A percentile compares a stretch with the other conserved stretches of the same genome.
Conservation (phyloP, 495 filamentous ascomycete species). For the Talaromyces thailandensis region DNA sequence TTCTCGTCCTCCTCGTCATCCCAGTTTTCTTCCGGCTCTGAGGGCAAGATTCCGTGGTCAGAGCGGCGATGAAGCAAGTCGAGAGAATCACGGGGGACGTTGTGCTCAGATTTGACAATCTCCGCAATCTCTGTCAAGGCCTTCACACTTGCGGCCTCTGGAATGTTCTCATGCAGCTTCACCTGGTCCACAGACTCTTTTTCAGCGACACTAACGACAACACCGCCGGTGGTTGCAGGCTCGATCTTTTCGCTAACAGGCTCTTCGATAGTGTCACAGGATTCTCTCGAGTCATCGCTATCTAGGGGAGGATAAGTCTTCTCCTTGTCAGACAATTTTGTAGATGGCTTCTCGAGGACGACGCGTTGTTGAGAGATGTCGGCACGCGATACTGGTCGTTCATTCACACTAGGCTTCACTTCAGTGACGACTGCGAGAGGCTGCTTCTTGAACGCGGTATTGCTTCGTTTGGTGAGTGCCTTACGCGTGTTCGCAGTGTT, state of each 20-base stretch:
- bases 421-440: slow-evolving; percentile 22
- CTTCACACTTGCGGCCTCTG: not conserved
- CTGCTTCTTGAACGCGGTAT: slow-evolving; percentile 56
- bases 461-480: slow-evolving; percentile 48
- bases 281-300: not conserved
- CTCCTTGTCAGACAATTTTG: not conserved
- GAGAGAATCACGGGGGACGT: slow-evolving; percentile 2
- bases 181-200: not conserved
- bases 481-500: slow-evolving; percentile 33
- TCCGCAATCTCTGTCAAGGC: not conserved
- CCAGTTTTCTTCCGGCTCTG: slow-evolving; percentile 66
- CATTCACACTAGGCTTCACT: slow-evolving; percentile 24
- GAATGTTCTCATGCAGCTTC: not conserved
- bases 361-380: slow-evolving; percentile 9
- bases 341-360: not conserved
- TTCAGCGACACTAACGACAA: not conserved
- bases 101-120: not conserved
- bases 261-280: not conserved
- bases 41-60: slow-evolving; percentile 18
- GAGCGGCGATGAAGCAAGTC: slow-evolving; percentile 10
- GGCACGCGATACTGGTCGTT: slow-evolving; percentile 20
- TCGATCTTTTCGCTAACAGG: not conserved
- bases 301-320: not conserved
- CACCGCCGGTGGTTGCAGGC: not conserved
- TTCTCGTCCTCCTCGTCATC: slow-evolving; percentile 70